Evolutionary conservation across 2,329 filamentous ascomycete genomes (phyloP), one percentile per base, ranked within the genome.

Genomic region (Colletotrichum sp.): DNA sequence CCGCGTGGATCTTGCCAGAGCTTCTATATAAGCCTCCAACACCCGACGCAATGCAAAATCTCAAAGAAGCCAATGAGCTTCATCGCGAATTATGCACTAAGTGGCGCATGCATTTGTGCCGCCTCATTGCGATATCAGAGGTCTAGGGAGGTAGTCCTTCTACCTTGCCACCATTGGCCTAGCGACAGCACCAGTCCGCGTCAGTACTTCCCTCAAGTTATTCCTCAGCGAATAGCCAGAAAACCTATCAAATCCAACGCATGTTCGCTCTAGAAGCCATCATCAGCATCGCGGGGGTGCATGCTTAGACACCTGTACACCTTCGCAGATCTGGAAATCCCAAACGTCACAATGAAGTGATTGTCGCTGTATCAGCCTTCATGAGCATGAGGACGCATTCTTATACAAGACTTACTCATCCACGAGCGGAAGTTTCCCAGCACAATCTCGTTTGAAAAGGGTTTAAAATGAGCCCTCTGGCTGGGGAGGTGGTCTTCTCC

Each of bases 201-300:
- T 0, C 44, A 13, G n/a, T 21, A 13, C 44, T 7, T 0, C 1
- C n/a, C 10, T 8, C 4, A 21, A 49, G 18, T 13, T 3, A 49
- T 21, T 6, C 18, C 8, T 2, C 1, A 7, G 18, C 5, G 5
- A 49, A 49, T 49, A 44, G 5, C 5, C 39, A 44, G 39, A 44
- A 5, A 10, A 0, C 2, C 26, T 28, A 8, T 28, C 2, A 28
- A 28, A 28, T n/a, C 2, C 5, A n/a, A 9, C 0, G 18, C 5
- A 2, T 28, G 26, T 28, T 28, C 26, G 26, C 26, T 28, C 26
- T 28, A 12, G 18, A 12, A 7, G 6, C 39, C 18, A 21, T 49
- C 39, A 1, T n/a, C 10, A 2, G 18, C 18, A 21, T 49, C 9
- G 1, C 9, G 0, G 39, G 39, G 39, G 5, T 49, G 9, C 18